These are phyloP conservation scores for Elongisporangium senticosum DNA, from an alignment of 352 stramenopile species.

Conservation along the genomic window DNA sequence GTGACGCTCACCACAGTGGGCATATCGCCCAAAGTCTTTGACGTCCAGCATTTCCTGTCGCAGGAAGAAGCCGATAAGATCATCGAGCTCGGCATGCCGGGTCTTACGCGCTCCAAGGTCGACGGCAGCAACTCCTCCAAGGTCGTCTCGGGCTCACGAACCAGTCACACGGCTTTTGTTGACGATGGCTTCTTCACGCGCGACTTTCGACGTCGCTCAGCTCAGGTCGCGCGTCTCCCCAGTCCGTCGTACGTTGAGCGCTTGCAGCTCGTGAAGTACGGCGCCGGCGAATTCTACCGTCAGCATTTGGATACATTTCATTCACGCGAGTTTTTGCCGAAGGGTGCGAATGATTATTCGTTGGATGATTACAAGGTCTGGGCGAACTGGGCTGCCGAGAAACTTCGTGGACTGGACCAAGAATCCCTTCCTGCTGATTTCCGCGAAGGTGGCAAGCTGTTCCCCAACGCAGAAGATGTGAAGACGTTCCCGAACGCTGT, in stretches of 20 bases:
- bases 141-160: slow-evolving; percentile 58
- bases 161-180: slow-evolving; percentile 80
- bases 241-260: slow-evolving; percentile 64
- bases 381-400: slow-evolving; percentile 52
- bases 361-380: slow-evolving; percentile 66
- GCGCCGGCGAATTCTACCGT: slow-evolving; percentile 74
- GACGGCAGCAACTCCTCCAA: slow-evolving; percentile 57
- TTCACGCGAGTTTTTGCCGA: slow-evolving; percentile 63
- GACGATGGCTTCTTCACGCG: slow-evolving; percentile 58
- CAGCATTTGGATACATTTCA: slow-evolving; percentile 82
- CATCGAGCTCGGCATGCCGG: slow-evolving; percentile 40
- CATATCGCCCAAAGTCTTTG: slow-evolving; percentile 63
- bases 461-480: slow-evolving; percentile 46
- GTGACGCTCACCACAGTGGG: slow-evolving; percentile 68
- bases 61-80: slow-evolving; percentile 50
- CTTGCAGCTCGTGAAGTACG: slow-evolving; percentile 76
- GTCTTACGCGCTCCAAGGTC: slow-evolving; percentile 63
- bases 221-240: slow-evolving; percentile 54
- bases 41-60: slow-evolving; percentile 66
- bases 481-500: slow-evolving; percentile 58
- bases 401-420: slow-evolving; percentile 36
- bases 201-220: slow-evolving; percentile 63
- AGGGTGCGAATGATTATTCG: slow-evolving; percentile 22
- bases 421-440: slow-evolving; percentile 48
- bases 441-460: slow-evolving; percentile 46